Evolutionary conservation across 73 alveolate species (phyloP).

Genomic region (Uronychia binucleata): DNA sequence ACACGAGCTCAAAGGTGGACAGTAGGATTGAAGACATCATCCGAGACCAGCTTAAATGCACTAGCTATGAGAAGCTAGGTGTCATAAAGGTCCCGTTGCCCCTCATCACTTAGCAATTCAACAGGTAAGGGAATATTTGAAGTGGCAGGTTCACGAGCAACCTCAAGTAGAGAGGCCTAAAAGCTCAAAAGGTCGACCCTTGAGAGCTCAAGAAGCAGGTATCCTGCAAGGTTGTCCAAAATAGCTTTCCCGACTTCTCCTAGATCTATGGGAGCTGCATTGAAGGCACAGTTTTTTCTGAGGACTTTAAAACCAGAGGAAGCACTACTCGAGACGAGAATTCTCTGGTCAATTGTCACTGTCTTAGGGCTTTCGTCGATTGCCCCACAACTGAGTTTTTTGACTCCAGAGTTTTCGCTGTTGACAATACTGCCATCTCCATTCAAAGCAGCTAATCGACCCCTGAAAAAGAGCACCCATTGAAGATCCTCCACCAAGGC

Average conservation of each 20-base stretch:
- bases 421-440: not conserved
- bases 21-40: not conserved
- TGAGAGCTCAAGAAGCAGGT: not conserved
- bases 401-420: not conserved
- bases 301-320: not conserved
- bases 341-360: not conserved
- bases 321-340: no score
- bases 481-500: not conserved
- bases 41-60: not conserved
- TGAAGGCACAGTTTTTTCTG: not conserved
- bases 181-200: not conserved
- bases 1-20: not conserved
- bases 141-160: not conserved
- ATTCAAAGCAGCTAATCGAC: no score
- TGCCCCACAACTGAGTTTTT: not conserved
- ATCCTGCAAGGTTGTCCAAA: not conserved
- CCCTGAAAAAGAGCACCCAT: not conserved
- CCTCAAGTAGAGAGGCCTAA: not conserved
- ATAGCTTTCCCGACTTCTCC: not conserved
- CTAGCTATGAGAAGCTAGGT: not conserved
- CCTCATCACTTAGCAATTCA: not conserved
- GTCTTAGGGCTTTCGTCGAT: not conserved
- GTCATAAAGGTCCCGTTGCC: not conserved
- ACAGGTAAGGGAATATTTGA: no score
- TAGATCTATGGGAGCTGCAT: not conserved